Conservation (phyloP, 1,284 basidiomycete genomes). For the Chondrostereum purpureum region DNA sequence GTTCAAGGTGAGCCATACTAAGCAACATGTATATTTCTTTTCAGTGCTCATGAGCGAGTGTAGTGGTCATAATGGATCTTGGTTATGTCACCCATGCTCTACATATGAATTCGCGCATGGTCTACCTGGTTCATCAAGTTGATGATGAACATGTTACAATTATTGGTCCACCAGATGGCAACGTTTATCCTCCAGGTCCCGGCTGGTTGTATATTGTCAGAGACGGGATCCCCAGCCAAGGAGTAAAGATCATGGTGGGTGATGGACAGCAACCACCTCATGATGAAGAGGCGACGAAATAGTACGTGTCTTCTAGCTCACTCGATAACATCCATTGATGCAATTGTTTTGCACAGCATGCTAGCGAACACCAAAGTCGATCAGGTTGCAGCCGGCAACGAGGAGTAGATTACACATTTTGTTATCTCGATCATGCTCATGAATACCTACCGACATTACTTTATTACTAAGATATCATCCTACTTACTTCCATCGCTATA, state of each 20-base stretch:
- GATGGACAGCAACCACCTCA: slow-evolving; percentile 52
- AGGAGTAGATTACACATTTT: neutral
- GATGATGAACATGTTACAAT: slow-evolving; percentile 36
- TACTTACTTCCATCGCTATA: neutral
- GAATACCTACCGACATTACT: neutral
- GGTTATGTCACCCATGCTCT: slow-evolving; percentile 76
- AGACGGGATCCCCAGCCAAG: slow-evolving; percentile 63
- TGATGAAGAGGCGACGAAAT: slow-evolving; percentile 45
- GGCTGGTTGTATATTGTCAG: slow-evolving; percentile 71
- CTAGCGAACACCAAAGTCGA: slow-evolving; percentile 26
- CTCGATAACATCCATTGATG: neutral
- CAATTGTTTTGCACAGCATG: neutral
- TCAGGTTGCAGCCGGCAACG: slow-evolving; percentile 35
- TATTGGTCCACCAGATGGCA: slow-evolving; percentile 53
- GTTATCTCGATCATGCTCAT: neutral
- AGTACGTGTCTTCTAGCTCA: slow-evolving; percentile 33
- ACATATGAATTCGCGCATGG: slow-evolving; percentile 72
- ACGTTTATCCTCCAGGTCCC: slow-evolving; percentile 76
- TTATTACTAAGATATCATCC: no score
- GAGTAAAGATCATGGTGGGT: slow-evolving; percentile 65
- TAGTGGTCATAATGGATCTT: slow-evolving; percentile 74
- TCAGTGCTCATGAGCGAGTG: neutral
- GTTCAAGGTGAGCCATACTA: slow-evolving; percentile 21
- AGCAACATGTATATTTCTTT: neutral
- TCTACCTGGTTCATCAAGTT: slow-evolving; percentile 45